phyloP scores from a whole-genome alignment of 2,329 filamentous ascomycete genomes.

The Myotisia sp. region DNA sequence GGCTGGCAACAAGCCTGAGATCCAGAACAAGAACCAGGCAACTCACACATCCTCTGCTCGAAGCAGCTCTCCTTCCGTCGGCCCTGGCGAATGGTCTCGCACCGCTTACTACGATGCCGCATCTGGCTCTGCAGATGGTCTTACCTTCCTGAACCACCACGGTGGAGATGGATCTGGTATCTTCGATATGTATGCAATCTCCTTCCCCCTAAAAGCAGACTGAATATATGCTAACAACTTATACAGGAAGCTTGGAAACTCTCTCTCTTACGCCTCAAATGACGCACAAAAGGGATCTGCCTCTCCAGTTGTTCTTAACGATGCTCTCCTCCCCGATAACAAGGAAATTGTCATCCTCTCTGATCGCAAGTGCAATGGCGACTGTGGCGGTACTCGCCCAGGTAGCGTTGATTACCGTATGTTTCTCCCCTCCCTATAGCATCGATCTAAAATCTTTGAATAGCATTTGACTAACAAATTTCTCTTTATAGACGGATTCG shows the following conservation, averaged over 20 bases:
- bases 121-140: conserved; percentile 33
- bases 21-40: not conserved
- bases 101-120: conserved; percentile 37
- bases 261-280: conserved; percentile 40
- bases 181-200: conserved; percentile 33
- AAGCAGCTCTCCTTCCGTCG: conserved; percentile 10
- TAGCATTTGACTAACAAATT: conserved; percentile 3
- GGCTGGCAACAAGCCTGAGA: not conserved
- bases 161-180: conserved; percentile 43
- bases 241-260: conserved; percentile 40
- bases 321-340: conserved; percentile 36
- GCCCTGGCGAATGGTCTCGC: conserved; percentile 27
- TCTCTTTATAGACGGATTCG: conserved; percentile 44
- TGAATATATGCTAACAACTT: conserved; percentile 6
- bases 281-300: conserved; percentile 35
- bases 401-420: conserved; percentile 38
- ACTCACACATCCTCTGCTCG: not conserved
- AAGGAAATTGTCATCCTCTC: conserved; percentile 40
- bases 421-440: conserved; percentile 10
- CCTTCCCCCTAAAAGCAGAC: not conserved
- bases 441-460: not conserved
- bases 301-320: conserved; percentile 36
- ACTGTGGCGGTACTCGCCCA: conserved; percentile 37
- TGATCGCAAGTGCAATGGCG: conserved; percentile 34
- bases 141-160: conserved; percentile 46